Conservation (phyloP, 2,329 filamentous ascomycete genomes). For the Trichothecium roseum region DNA sequence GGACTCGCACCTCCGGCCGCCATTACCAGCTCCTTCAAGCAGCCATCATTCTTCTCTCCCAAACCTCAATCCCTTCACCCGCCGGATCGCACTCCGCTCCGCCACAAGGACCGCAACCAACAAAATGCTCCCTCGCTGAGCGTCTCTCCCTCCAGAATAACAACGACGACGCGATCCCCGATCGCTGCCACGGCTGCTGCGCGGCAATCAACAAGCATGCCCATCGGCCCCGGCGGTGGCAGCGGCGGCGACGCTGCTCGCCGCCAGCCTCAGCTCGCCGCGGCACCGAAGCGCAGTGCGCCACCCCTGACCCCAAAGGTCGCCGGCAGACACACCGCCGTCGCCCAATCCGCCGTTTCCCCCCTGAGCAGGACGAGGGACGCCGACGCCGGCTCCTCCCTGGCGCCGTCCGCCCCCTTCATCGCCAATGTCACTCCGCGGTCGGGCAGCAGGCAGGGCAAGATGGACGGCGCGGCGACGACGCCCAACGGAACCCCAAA, state of each 20-base stretch:
- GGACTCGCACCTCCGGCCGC: background rate
- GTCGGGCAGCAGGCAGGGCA: conserved; percentile 59
- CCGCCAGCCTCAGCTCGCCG: conserved; percentile 58
- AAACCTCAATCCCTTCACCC: conserved; percentile 10
- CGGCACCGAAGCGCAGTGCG: conserved; percentile 44
- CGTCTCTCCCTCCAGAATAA: conserved; percentile 12
- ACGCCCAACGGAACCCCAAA: conserved; percentile 56
- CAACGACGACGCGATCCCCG: conserved; percentile 9
- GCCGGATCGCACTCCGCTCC: conserved; percentile 8
- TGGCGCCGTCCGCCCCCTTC: conserved; percentile 28
- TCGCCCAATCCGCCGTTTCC: conserved; percentile 22
- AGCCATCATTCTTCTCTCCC: conserved; percentile 6
- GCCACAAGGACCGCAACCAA: conserved; percentile 9
- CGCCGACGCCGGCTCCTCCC: conserved; percentile 4
- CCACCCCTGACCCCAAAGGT: conserved; percentile 46
- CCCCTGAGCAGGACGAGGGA: conserved; percentile 27
- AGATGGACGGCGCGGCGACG: conserved; percentile 57
- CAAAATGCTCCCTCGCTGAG: conserved; percentile 19
- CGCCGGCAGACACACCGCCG: conserved; percentile 20
- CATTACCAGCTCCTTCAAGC: conserved; percentile 2
- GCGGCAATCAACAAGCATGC: conserved; percentile 16
- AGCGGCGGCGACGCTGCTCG: conserved; percentile 41
- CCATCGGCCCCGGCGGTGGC: conserved; percentile 39
- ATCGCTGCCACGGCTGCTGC: background rate
- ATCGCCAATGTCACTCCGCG: conserved; percentile 69